phyloP scores from a whole-genome alignment of 257 asterid genomes.

The Nicotiana benthamiana region DNA sequence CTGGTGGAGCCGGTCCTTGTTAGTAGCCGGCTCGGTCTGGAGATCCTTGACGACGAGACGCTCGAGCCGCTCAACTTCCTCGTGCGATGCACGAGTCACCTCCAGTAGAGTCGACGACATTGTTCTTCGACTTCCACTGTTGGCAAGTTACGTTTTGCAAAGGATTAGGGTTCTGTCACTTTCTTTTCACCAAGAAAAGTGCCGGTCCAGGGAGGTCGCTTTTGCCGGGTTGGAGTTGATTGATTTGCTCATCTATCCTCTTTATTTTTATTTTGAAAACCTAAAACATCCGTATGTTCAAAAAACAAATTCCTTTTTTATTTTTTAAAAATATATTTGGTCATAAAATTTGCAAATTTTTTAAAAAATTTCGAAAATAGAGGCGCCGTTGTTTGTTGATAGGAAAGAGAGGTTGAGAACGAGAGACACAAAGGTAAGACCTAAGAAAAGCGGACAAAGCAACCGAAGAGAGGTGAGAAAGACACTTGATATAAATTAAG shows the following conservation, averaged over 20 bases:
- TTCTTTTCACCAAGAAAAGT: neutral
- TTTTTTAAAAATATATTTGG: no score
- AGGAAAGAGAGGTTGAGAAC: no score
- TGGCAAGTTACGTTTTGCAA: neutral
- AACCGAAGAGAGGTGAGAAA: no score
- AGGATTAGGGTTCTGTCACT: constrained; percentile 20
- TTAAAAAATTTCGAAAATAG: no score
- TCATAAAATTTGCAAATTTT: no score
- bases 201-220: neutral
- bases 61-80: constrained; percentile 92
- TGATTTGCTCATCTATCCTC: neutral
- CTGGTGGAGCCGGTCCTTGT: constrained; percentile 78
- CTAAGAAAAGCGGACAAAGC: no score
- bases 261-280: no score
- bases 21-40: constrained; percentile 67
- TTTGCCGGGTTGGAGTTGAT: neutral
- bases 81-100: constrained; percentile 81
- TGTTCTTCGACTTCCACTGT: neutral
- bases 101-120: constrained; percentile 92
- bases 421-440: no score
- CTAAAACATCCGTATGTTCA: no score
- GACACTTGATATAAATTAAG: no score
- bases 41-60: constrained; percentile 89
- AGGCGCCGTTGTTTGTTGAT: no score
- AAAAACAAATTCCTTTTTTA: no score